Evolutionary conservation across 1,284 basidiomycete species (phyloP).

Genomic region (Ustilago crameri): DNA sequence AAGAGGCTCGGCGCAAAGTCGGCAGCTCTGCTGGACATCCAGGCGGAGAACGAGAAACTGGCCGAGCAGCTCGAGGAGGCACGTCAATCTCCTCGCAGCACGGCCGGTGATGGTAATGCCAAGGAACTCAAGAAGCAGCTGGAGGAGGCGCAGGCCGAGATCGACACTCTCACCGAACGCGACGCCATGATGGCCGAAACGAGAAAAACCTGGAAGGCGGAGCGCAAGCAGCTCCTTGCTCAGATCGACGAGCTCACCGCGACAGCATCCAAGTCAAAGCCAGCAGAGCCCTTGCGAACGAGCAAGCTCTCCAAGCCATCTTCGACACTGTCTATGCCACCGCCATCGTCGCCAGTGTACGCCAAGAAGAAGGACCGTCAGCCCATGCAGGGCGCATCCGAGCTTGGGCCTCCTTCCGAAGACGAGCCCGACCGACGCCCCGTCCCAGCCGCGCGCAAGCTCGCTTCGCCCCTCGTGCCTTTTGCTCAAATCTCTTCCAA

Average conservation of each 20-base stretch:
- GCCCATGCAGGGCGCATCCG: conserved; percentile 50
- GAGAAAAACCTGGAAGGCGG: conserved; percentile 39
- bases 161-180: conserved; percentile 25
- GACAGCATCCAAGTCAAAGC: conserved; percentile 1
- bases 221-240: conserved; percentile 34
- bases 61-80: conserved; percentile 20
- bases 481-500: conserved; percentile 34
- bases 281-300: conserved; percentile 1
- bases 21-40: conserved; percentile 19
- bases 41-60: conserved; percentile 32
- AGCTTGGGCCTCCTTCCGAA: conserved; percentile 39
- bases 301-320: conserved; percentile 15
- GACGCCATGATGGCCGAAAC: conserved; percentile 49
- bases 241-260: conserved; percentile 30
- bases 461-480: conserved; percentile 30
- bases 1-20: conserved; percentile 25
- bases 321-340: conserved; percentile 12
- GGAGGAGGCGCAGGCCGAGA: conserved; percentile 29
- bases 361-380: conserved; percentile 29
- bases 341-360: conserved; percentile 41
- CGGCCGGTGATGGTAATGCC: neutral
- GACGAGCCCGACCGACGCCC: conserved; percentile 21
- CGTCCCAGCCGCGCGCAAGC: conserved; percentile 16
- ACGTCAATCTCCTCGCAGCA: conserved; percentile 9
- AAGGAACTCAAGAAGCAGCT: conserved; percentile 19